Conservation (phyloP, 2,329 filamentous ascomycete species). For the Phoma sp. region DNA sequence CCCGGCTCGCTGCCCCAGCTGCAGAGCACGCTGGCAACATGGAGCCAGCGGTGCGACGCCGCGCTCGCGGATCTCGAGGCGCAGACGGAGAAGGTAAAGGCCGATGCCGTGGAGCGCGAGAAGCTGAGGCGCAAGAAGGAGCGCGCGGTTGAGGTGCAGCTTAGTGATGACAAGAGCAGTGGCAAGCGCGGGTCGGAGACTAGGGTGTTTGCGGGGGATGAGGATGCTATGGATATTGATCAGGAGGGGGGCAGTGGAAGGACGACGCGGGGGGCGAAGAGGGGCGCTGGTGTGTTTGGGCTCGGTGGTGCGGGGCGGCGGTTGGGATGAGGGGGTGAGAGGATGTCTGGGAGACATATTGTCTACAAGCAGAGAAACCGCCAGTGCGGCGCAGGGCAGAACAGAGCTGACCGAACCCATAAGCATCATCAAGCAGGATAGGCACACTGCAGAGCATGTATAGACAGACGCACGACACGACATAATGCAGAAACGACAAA, state of each 20-base stretch:
- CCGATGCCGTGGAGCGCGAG: slow-evolving; percentile 49
- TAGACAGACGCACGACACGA: not conserved
- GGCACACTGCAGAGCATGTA: too few relatives aligned
- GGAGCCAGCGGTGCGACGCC: slow-evolving; percentile 77
- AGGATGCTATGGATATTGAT: slow-evolving; percentile 48
- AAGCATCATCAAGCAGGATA: too few relatives aligned
- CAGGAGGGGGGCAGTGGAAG: slow-evolving; percentile 39
- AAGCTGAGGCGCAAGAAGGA: slow-evolving; percentile 51
- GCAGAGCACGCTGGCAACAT: slow-evolving; percentile 70
- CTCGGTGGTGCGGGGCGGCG: slow-evolving; percentile 37
- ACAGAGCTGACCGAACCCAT: not conserved
- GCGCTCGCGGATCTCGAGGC: slow-evolving; percentile 77
- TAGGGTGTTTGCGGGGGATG: slow-evolving; percentile 27
- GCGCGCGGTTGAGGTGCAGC: slow-evolving; percentile 45
- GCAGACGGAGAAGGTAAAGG: slow-evolving; percentile 72
- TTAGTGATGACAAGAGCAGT: slow-evolving; percentile 35
- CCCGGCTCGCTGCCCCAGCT: slow-evolving; percentile 74
- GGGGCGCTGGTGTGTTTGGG: slow-evolving; percentile 34
- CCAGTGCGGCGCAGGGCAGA: not conserved
- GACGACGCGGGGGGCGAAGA: slow-evolving; percentile 36
- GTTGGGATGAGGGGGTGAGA: slow-evolving; percentile 16
- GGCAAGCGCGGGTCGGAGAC: slow-evolving; percentile 27
- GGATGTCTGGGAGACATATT: not conserved
- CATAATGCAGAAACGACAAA: not conserved
- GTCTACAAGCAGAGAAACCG: too few relatives aligned